Conservation (phyloP, 2,329 filamentous ascomycete species). For the Fonsecaea monophora region DNA sequence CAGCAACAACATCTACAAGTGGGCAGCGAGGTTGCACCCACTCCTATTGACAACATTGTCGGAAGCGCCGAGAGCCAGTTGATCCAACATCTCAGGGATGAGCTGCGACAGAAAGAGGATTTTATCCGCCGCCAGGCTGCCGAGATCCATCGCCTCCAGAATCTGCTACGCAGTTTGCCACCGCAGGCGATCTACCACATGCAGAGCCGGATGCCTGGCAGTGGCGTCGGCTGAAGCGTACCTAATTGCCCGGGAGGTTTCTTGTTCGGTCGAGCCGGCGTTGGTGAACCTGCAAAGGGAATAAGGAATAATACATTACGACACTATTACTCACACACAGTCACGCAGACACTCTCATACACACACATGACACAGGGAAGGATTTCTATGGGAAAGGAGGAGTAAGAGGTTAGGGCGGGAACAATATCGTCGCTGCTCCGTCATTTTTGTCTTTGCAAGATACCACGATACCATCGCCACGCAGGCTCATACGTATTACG, state of each 20-base stretch:
- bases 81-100: slow-evolving; percentile 26
- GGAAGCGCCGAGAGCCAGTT: slow-evolving; percentile 23
- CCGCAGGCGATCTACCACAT: slow-evolving; percentile 30
- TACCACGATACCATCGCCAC: neutral
- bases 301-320: neutral
- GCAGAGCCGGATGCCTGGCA: slow-evolving; percentile 24
- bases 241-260: no score
- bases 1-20: slow-evolving; percentile 8
- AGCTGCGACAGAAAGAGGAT: slow-evolving; percentile 31
- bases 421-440: neutral
- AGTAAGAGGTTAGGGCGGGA: neutral
- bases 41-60: neutral
- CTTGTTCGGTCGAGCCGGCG: no score
- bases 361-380: no score
- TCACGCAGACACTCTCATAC: no score
- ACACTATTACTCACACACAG: no score
- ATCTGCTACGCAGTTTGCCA: slow-evolving; percentile 30
- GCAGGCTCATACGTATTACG: neutral
- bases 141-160: slow-evolving; percentile 32
- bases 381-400: neutral
- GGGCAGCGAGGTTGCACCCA: slow-evolving; percentile 16
- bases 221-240: slow-evolving; percentile 20
- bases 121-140: slow-evolving; percentile 28
- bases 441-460: neutral
- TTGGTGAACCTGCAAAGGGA: no score